Conservation (phyloP, 1,284 basidiomycete genomes). For the Leccinum pachyderme region DNA sequence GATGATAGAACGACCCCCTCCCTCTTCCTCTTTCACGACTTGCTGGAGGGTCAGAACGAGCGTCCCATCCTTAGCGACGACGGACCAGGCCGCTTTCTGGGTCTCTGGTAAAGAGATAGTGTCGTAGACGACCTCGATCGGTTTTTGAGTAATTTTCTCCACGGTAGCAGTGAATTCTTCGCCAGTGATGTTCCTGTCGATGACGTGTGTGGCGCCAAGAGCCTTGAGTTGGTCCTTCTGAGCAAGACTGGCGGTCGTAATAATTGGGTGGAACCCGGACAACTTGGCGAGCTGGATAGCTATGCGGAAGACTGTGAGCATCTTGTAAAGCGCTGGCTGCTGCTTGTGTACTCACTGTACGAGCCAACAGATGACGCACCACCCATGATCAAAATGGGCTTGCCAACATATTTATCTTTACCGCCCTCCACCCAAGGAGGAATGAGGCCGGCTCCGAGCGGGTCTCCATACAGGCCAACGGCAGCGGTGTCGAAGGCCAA, state of each 20-base stretch:
- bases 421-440: conserved; percentile 36
- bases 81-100: conserved; percentile 29
- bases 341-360: conserved; percentile 31
- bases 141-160: conserved; percentile 27
- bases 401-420: conserved; percentile 35
- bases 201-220: conserved; percentile 52
- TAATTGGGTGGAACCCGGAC: conserved; percentile 53
- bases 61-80: conserved; percentile 26
- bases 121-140: conserved; percentile 43
- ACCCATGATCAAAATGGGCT: conserved; percentile 43
- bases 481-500: conserved; percentile 37
- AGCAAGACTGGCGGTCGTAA: conserved; percentile 49
- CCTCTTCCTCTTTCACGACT: conserved; percentile 22
- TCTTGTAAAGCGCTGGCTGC: background rate
- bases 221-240: conserved; percentile 44
- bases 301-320: conserved; percentile 1
- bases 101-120: conserved; percentile 33
- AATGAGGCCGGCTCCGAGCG: conserved; percentile 26
- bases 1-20: conserved; percentile 25
- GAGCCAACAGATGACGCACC: conserved; percentile 45
- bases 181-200: conserved; percentile 42
- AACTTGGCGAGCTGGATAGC: conserved; percentile 54
- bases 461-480: conserved; percentile 32
- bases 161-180: conserved; percentile 31
- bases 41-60: conserved; percentile 26